Evolutionary conservation across 805 yeast species (phyloP), one percentile per base, ranked within the genome.

Genomic region (Yarrowia divulgata): DNA sequence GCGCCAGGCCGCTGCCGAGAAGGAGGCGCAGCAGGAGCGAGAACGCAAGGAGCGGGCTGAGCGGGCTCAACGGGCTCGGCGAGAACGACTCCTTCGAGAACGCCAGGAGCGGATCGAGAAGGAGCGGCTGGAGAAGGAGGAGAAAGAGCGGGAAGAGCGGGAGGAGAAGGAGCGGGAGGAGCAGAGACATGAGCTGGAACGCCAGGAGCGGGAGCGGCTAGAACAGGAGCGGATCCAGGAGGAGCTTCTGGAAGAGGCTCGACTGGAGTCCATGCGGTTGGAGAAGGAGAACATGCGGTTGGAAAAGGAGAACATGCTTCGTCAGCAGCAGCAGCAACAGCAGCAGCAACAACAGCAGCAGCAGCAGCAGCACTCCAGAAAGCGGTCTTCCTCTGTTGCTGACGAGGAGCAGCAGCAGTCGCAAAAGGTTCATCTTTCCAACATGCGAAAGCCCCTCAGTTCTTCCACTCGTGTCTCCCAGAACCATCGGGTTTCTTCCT

Each of bases 401-500:
- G 57, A 48, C 8, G 68, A 63, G 8, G 57, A 63, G 39, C 68
- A 46, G 19, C 45, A 45, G 39, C 45, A 39, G 48, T 43, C 55
- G 2, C 68, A 63, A 19, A 48, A 63, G 46, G 46, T 49, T 23
- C 68, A 63, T 60, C 66, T 60, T 13, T 60, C 66, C 23, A 63
- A 63, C 57, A 63, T 63, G 68, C 43, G 57, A 9, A 63, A 63
- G 68, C 68, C 68, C 3, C 48, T 63, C 18, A 39, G 37, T 13
- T 39, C 45, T 13, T 19, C 57, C 12, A 39, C 57, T 3, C 57
- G 68, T 2, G 57, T 48, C 13, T 63, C 68, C 12, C 57, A 49
- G 46, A 42, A 60, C 42, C 52, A 42, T 16, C 42, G 66, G 16
- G 29, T 32, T 4, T 63, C 68, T 2, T 37, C 68, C 1, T 63